Percentiles rank a stretch among this genome's conserved stretches.
These are phyloP conservation scores for Mychonastes homosphaera DNA, from an alignment of 139 green algal species.

Conservation along the genomic window DNA sequence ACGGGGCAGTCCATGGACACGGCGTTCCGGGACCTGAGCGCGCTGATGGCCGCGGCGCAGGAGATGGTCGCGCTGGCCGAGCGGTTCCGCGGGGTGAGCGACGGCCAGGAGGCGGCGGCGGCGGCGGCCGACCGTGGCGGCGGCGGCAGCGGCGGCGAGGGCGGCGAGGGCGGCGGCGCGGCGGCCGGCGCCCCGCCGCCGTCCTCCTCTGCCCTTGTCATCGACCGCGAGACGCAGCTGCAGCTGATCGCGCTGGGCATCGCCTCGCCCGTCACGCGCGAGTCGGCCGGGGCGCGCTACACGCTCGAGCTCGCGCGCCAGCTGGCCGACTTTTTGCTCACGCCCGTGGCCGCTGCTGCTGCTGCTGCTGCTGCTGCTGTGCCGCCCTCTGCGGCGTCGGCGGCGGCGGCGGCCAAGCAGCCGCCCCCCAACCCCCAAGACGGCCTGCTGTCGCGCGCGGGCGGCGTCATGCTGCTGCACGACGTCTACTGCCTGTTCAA, in stretches of 20 bases:
- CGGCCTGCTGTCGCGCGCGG: conserved; percentile 33
- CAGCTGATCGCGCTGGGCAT: conserved; percentile 82
- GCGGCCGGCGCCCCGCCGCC: no score
- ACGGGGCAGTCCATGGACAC: conserved; percentile 18
- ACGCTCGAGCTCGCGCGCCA: conserved; percentile 74
- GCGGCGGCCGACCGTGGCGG: not conserved
- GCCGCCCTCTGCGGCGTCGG: no score
- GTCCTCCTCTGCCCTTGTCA: no score
- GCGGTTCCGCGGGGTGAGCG: conserved; percentile 34
- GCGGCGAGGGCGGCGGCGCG: not conserved
- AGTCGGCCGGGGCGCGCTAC: conserved; percentile 64
- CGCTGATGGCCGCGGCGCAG: conserved; percentile 65
- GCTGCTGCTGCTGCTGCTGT: no score
- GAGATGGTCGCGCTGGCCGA: conserved; percentile 76
- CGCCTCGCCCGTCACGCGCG: conserved; percentile 73
- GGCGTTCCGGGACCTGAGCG: conserved; percentile 62
- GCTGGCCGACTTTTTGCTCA: conserved; percentile 73
- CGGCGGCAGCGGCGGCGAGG: conserved; percentile 4
- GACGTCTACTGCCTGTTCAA: conserved; percentile 97
- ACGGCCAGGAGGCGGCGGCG: not conserved
- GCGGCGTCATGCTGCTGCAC: conserved; percentile 77
- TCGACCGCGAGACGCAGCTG: conserved; percentile 58
- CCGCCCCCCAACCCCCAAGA: not conserved
- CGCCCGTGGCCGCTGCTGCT: not conserved
- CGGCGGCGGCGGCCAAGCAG: no score